Evolutionary conservation across 2,329 filamentous ascomycete genomes (phyloP).

Genomic region (Colletotrichum shisoi): DNA sequence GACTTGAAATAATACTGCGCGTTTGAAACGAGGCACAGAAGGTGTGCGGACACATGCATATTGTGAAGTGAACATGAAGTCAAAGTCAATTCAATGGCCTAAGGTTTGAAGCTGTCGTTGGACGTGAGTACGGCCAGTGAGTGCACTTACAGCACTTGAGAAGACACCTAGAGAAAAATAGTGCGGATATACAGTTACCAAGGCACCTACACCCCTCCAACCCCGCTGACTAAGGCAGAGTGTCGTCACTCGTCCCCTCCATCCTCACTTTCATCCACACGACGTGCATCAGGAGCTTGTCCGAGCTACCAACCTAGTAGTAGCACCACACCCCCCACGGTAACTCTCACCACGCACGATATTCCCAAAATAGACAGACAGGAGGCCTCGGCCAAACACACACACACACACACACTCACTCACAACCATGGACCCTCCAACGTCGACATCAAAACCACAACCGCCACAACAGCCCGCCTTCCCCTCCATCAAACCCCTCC

Average conservation of each 20-base stretch:
- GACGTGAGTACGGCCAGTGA: too few relatives aligned
- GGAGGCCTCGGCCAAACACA: background rate
- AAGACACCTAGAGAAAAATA: background rate
- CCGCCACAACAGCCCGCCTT: conserved; percentile 15
- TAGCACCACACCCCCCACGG: background rate
- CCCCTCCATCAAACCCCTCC: conserved; percentile 56
- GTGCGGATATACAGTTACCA: too few relatives aligned
- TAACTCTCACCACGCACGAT: background rate
- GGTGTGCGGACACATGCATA: too few relatives aligned
- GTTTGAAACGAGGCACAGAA: background rate
- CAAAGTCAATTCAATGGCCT: background rate
- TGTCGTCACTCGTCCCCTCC: conserved; percentile 17
- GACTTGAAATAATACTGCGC: conserved; percentile 11
- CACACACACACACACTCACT: background rate
- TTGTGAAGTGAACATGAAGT: too few relatives aligned
- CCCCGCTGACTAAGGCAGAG: conserved; percentile 14
- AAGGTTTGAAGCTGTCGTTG: background rate
- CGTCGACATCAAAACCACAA: background rate
- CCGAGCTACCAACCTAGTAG: conserved; percentile 9
- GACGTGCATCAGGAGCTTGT: conserved; percentile 3
- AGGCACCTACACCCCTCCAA: background rate
- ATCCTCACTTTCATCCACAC: background rate
- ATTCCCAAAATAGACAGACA: background rate
- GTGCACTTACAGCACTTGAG: too few relatives aligned
- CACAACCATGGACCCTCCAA: conserved; percentile 25